A percentile compares a stretch with the other conserved stretches of the same genome.
Conservation (phyloP, 345 rosid genomes). For the Syzygium aromaticum region DNA sequence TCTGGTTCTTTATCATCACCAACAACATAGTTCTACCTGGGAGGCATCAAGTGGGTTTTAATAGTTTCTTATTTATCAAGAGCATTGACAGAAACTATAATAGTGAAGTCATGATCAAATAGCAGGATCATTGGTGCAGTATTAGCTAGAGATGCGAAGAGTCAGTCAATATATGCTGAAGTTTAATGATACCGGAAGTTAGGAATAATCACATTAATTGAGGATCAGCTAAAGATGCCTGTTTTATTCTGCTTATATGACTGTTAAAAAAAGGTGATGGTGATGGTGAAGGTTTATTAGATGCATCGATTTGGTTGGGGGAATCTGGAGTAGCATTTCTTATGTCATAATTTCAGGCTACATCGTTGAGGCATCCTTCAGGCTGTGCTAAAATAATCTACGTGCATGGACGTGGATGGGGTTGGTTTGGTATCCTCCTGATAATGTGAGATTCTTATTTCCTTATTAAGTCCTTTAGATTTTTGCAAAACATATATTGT, state of each 20-base stretch:
- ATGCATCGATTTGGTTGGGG: not conserved
- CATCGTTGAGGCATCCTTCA: conserved; percentile 75
- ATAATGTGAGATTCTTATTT: conserved; percentile 32
- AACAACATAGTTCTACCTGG: not conserved
- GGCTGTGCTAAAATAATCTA: conserved; percentile 65
- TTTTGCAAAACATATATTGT: not conserved
- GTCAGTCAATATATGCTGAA: not conserved
- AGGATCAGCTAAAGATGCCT: not conserved
- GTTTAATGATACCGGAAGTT: not conserved
- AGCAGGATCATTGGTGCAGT: not conserved
- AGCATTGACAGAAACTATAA: not conserved
- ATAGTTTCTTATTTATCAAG: not conserved
- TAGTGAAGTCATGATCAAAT: not conserved
- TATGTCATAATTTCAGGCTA: not conserved
- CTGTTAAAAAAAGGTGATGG: not conserved
- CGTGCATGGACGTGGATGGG: conserved; percentile 58
- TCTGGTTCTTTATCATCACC: not conserved
- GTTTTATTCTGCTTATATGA: not conserved
- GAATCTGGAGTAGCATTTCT: not conserved
- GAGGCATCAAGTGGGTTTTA: not conserved
- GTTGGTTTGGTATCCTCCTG: conserved; percentile 67
- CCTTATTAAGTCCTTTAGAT: not conserved
- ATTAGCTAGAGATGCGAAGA: not conserved
- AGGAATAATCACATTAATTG: not conserved
- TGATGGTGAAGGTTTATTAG: not conserved